Conservation (phyloP, 1,284 basidiomycete genomes). For the Coniferiporia weirii region DNA sequence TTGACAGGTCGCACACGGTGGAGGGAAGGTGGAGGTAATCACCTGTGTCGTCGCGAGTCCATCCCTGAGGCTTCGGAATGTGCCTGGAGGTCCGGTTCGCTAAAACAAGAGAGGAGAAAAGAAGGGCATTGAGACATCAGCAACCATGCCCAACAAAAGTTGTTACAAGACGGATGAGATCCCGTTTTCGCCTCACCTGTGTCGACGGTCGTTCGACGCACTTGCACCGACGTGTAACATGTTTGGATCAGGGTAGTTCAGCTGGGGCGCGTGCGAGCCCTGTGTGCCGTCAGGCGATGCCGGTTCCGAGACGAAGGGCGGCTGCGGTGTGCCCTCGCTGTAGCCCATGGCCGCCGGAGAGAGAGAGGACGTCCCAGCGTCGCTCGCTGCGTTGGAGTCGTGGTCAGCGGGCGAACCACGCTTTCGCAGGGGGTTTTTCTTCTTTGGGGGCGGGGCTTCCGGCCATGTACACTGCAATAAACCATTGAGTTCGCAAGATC, state of each 20-base stretch:
- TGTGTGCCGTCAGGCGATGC: background rate
- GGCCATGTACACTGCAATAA: conserved; percentile 27
- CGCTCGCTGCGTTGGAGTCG: conserved; percentile 1
- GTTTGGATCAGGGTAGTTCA: conserved; percentile 5
- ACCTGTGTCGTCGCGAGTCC: conserved; percentile 9
- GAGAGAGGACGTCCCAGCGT: conserved; percentile 9
- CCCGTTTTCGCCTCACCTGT: conserved; percentile 9
- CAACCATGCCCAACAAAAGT: background rate
- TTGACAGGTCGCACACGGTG: background rate
- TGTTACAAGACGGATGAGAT: background rate
- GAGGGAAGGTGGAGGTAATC: background rate
- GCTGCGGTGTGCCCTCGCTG: conserved; percentile 1
- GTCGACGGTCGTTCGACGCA: conserved; percentile 12
- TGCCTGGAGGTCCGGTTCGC: conserved; percentile 8
- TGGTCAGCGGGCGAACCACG: conserved; percentile 7
- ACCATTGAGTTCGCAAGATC: background rate
- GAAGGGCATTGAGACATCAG: background rate
- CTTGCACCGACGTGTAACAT: conserved; percentile 2
- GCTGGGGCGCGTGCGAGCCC: background rate
- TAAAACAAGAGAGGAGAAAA: background rate
- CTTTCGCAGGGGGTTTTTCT: conserved; percentile 16
- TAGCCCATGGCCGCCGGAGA: conserved; percentile 2
- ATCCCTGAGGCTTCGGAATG: background rate
- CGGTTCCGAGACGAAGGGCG: conserved; percentile 2
- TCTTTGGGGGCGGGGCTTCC: conserved; percentile 22